Conservation (phyloP, 495 filamentous ascomycete genomes). For the Aspergillus affinis region DNA sequence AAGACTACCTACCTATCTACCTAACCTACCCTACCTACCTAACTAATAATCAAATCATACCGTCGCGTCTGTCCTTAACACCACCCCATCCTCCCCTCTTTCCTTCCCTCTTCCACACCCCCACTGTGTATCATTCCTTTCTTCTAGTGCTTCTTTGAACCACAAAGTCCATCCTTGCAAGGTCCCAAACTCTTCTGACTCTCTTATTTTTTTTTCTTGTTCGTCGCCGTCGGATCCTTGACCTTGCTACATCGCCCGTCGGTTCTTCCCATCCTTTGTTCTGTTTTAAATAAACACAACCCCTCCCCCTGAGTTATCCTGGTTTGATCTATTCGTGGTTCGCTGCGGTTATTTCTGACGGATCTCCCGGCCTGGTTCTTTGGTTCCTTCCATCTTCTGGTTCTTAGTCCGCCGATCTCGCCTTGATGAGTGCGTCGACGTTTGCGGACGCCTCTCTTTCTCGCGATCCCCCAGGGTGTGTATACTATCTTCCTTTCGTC, state of each 20-base stretch:
- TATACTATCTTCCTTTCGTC: conserved; percentile 2
- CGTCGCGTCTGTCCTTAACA: conserved; percentile 26
- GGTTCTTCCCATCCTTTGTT: conserved; percentile 13
- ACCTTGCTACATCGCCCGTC: no score
- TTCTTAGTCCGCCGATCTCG: conserved; percentile 25
- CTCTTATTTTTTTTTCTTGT: conserved; percentile 17
- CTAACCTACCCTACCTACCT: conserved; percentile 3
- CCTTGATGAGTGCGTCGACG: conserved; percentile 51
- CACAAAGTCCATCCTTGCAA: conserved; percentile 15
- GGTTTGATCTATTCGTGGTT: conserved; percentile 25
- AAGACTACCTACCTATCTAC: not conserved
- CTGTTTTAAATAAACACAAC: no score
- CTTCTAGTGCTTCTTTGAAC: conserved; percentile 23
- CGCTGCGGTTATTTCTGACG: conserved; percentile 22
- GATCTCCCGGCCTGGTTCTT: conserved; percentile 24
- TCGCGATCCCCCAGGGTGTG: conserved; percentile 43
- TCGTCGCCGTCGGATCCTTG: conserved; percentile 17
- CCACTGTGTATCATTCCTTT: conserved; percentile 25
- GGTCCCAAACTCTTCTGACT: conserved; percentile 21
- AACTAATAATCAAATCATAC: conserved; percentile 24
- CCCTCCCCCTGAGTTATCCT: conserved; percentile 23
- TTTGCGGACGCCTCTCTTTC: conserved; percentile 46
- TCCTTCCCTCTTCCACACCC: conserved; percentile 12
- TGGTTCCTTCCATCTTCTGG: conserved; percentile 24
- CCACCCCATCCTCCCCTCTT: conserved; percentile 23